These are phyloP conservation scores for Aspergillus versicolor DNA, from an alignment of 2,329 filamentous ascomycete genomes.

Conservation along the genomic window DNA sequence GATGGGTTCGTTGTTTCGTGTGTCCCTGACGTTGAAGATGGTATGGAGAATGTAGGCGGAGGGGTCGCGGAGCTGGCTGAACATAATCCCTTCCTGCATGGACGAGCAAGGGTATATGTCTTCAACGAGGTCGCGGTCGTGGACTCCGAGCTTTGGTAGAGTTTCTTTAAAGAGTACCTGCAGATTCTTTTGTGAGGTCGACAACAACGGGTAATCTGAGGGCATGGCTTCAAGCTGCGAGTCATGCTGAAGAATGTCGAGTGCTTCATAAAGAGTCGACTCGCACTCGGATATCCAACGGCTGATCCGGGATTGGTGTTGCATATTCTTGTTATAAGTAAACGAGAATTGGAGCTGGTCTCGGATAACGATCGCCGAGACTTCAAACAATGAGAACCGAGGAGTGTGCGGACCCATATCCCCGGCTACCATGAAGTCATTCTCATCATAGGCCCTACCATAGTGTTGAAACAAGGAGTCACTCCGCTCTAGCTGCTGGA, in stretches of 20 bases:
- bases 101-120: conserved; percentile 39
- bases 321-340: conserved; percentile 50
- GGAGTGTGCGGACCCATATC: conserved; percentile 47
- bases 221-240: conserved; percentile 33
- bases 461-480: conserved; percentile 45
- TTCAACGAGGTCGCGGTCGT: conserved; percentile 28
- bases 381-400: conserved; percentile 52
- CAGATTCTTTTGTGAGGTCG: conserved; percentile 42
- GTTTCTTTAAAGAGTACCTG: conserved; percentile 33
- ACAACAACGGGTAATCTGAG: conserved; percentile 46
- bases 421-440: conserved; percentile 33
- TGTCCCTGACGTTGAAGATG: conserved; percentile 34
- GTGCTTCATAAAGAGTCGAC: conserved; percentile 32
- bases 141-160: conserved; percentile 37
- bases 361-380: conserved; percentile 50
- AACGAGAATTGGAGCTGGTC: conserved; percentile 51
- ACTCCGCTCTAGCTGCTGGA: conserved; percentile 45
- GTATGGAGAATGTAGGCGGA: conserved; percentile 37
- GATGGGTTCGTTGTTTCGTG: conserved; percentile 32
- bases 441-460: conserved; percentile 31
- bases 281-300: conserved; percentile 46
- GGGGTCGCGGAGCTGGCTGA: conserved; percentile 38
- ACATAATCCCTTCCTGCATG: conserved; percentile 38
- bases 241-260: conserved; percentile 30
- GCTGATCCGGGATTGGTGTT: conserved; percentile 42